Evolutionary conservation across 306 rosid species (phyloP).

Genomic region (Pyrus communis): DNA sequence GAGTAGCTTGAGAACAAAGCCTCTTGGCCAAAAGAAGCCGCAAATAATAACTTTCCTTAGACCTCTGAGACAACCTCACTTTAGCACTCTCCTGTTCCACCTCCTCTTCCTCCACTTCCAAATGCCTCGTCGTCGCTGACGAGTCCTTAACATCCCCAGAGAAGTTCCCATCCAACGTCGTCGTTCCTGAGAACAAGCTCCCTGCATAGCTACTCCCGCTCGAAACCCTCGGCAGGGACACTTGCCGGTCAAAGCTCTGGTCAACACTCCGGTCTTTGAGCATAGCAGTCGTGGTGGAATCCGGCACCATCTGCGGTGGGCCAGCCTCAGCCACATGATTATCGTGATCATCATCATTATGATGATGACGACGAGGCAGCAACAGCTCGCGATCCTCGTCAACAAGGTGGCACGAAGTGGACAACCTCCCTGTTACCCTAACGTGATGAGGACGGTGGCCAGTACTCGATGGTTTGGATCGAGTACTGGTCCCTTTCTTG

Average conservation of each 20-base stretch:
- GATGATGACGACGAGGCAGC: conserved; percentile 17
- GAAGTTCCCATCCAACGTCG: conserved; percentile 59
- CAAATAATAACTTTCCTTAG: conserved; percentile 51
- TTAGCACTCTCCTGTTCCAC: background rate
- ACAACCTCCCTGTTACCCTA: background rate
- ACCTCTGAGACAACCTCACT: conserved; percentile 31
- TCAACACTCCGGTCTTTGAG: conserved; percentile 45
- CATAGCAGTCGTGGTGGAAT: background rate
- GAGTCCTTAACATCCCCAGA: conserved; percentile 52
- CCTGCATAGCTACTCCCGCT: conserved; percentile 80
- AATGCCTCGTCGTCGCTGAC: conserved; percentile 17
- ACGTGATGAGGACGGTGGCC: background rate
- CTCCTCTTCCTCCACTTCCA: conserved; percentile 15
- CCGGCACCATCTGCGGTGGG: conserved; percentile 13
- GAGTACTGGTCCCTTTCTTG: conserved; percentile 28
- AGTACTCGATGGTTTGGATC: background rate
- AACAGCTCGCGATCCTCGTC: conserved; percentile 49
- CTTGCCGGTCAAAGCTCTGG: conserved; percentile 57
- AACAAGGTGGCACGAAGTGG: conserved; percentile 6
- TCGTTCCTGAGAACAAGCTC: conserved; percentile 82
- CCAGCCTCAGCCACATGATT: background rate
- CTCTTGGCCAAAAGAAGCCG: conserved; percentile 59
- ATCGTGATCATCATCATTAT: background rate
- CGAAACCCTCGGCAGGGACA: conserved; percentile 59
- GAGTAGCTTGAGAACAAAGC: conserved; percentile 52